phyloP scores from a whole-genome alignment of 768 basidiomycete species.

The Zangia roseola region DNA sequence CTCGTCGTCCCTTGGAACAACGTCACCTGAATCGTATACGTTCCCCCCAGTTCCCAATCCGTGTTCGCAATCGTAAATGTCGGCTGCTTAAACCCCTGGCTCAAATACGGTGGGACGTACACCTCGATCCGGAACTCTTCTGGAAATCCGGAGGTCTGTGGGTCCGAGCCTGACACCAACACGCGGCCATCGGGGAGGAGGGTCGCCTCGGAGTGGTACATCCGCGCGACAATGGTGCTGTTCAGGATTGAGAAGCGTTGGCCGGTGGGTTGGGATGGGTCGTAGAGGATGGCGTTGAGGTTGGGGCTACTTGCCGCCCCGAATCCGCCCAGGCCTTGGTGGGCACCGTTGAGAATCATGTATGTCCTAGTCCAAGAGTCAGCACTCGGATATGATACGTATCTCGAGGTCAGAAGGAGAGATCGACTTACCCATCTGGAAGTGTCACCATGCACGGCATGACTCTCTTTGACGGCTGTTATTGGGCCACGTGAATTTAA shows the following conservation, averaged over 20 bases:
- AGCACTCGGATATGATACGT: too few species aligned
- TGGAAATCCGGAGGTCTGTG: constrained; percentile 48
- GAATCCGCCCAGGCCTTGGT: constrained; percentile 69
- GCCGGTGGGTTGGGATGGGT: constrained; percentile 56
- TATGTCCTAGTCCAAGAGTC: too few species aligned
- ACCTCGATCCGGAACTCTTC: constrained; percentile 79
- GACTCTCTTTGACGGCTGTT: constrained; percentile 67
- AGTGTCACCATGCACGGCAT: constrained; percentile 74
- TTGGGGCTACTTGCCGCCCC: constrained; percentile 67
- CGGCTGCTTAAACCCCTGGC: constrained; percentile 59
- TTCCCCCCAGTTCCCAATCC: constrained; percentile 62
- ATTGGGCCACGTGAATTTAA: background rate
- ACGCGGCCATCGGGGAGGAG: constrained; percentile 75
- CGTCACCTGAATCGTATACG: constrained; percentile 50
- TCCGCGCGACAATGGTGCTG: constrained; percentile 68
- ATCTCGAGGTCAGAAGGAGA: too few species aligned
- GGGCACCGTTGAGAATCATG: constrained; percentile 75
- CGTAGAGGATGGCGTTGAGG: constrained; percentile 63
- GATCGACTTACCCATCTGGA: constrained; percentile 37
- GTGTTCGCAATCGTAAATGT: constrained; percentile 52
- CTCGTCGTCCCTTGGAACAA: constrained; percentile 40
- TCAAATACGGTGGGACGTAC: constrained; percentile 87
- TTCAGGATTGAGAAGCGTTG: constrained; percentile 66
- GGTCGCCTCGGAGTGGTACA: constrained; percentile 79
- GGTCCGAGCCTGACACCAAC: constrained; percentile 75